Base-by-base conservation (phyloP, 2,329 filamentous ascomycete genomes). In the Ophiostoma ips region DNA sequence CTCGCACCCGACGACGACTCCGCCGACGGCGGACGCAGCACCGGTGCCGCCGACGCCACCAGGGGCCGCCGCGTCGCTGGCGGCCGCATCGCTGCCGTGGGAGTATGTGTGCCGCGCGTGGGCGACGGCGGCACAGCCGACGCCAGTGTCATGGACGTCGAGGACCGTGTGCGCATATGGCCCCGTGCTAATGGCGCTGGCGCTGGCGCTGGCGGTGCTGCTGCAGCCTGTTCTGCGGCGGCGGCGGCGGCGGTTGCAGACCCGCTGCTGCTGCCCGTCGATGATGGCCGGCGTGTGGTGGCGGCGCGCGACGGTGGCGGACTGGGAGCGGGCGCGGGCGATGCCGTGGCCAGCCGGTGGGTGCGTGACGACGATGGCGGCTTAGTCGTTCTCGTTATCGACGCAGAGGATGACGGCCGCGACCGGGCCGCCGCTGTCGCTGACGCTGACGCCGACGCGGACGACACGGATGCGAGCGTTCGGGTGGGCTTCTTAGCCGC, bases 41-140 rank as follows among this genome's bases (percentile, higher is more conserved):
- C 65, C 0, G 68, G 68, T 4, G 63, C 62, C 30, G 62, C 48
- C 12, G 63, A n/a, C n/a, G n/a, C n/a, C n/a, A n/a, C n/a, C n/a
- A n/a, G n/a, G n/a, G n/a, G n/a, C n/a, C n/a, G n/a, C n/a, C n/a
- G n/a, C n/a, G n/a, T n/a, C n/a, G n/a, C n/a, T n/a, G n/a, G n/a
- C n/a, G n/a, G n/a, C n/a, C n/a, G n/a, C n/a, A n/a, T n/a, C n/a
- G n/a, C n/a, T n/a, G n/a, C n/a, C n/a, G n/a, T n/a, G n/a, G n/a
- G n/a, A n/a, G n/a, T n/a, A n/a, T n/a, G n/a, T n/a, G n/a, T n/a
- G n/a, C n/a, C n/a, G n/a, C n/a, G n/a, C n/a, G n/a, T n/a, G n/a
- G n/a, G n/a, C n/a, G n/a, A n/a, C n/a, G n/a, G n/a, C n/a, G n/a
- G n/a, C n/a, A n/a, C n/a, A n/a, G n/a, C n/a, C n/a, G n/a, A n/a